phyloP scores from a whole-genome alignment of 2,329 filamentous ascomycete species.

The Orbilia blumenaviensis region DNA sequence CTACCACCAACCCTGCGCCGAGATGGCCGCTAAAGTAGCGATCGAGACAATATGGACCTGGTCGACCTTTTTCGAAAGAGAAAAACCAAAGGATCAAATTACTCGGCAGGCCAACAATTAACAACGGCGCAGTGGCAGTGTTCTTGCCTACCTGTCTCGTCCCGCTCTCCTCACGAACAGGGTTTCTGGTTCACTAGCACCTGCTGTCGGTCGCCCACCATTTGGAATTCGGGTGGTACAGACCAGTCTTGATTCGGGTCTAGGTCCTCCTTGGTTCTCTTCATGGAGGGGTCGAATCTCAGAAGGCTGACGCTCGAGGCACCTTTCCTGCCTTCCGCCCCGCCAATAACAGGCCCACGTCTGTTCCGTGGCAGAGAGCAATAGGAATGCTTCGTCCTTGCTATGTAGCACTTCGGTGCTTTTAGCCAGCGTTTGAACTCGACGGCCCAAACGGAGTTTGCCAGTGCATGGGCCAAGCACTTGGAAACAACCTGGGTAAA shows the following conservation, averaged over 20 bases:
- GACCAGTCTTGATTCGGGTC: conserved; percentile 32
- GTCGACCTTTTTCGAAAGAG: background rate
- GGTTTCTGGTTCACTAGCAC: conserved; percentile 17
- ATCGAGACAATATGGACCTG: background rate
- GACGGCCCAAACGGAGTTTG: conserved; percentile 41
- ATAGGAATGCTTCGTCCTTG: conserved; percentile 5
- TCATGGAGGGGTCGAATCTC: background rate
- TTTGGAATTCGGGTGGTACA: conserved; percentile 53
- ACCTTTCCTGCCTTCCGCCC: conserved; percentile 45
- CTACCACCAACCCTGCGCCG: background rate
- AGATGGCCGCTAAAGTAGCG: conserved; percentile 1
- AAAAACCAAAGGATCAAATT: conserved; percentile 49
- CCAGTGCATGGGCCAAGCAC: conserved; percentile 44
- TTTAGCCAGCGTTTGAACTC: conserved; percentile 48
- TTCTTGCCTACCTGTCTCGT: conserved; percentile 25
- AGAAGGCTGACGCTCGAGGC: conserved; percentile 53
- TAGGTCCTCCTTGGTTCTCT: conserved; percentile 30
- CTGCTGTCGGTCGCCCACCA: conserved; percentile 36
- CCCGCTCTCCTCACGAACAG: background rate
- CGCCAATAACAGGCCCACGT: conserved; percentile 47
- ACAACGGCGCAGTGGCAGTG: conserved; percentile 16
- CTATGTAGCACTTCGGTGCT: conserved; percentile 47
- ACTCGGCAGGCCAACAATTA: background rate
- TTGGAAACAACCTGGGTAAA: conserved; percentile 36
- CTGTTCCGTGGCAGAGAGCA: conserved; percentile 22